phyloP scores from a whole-genome alignment of 1,284 basidiomycete genomes.

The Boletus sp. region DNA sequence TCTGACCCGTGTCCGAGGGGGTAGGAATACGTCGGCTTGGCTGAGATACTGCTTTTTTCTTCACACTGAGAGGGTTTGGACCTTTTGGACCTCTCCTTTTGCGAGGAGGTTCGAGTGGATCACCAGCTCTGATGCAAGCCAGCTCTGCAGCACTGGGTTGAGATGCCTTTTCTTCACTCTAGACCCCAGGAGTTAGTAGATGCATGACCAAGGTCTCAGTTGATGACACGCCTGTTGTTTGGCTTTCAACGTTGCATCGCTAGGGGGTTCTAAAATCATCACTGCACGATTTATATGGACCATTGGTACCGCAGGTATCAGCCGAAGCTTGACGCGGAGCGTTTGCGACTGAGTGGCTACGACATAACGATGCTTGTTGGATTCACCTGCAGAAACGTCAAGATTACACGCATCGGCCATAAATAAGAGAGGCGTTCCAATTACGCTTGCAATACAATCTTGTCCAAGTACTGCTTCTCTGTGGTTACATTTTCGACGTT shows the following conservation, averaged over 20 bases:
- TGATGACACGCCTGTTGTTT: conserved; percentile 56
- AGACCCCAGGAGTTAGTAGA: conserved; percentile 2
- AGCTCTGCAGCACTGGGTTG: conserved; percentile 47
- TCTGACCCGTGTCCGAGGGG: conserved; percentile 7
- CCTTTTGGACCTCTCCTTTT: conserved; percentile 75
- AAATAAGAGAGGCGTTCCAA: conserved; percentile 54
- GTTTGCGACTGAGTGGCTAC: conserved; percentile 75
- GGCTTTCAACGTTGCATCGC: conserved; percentile 64
- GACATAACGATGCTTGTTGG: conserved; percentile 88
- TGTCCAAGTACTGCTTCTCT: conserved; percentile 74
- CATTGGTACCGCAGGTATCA: conserved; percentile 78
- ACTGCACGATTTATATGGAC: conserved; percentile 88
- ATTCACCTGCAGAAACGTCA: conserved; percentile 52
- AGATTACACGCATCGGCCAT: conserved; percentile 5
- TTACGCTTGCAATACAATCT: conserved; percentile 79
- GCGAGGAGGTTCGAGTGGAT: conserved; percentile 42
- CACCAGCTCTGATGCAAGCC: conserved; percentile 35
- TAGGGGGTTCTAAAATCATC: conserved; percentile 85
- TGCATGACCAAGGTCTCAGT: not conserved
- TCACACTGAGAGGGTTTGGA: conserved; percentile 90
- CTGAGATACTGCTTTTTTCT: conserved; percentile 66
- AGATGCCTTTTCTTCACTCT: conserved; percentile 56
- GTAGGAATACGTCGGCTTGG: not conserved
- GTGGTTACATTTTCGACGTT: conserved; percentile 93
- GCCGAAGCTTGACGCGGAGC: conserved; percentile 62